A percentile compares a stretch with the other conserved stretches of the same genome.
These are phyloP conservation scores for Tetrapisispora phaffii DNA, from an alignment of 805 yeast genomes.

Conservation along the genomic window DNA sequence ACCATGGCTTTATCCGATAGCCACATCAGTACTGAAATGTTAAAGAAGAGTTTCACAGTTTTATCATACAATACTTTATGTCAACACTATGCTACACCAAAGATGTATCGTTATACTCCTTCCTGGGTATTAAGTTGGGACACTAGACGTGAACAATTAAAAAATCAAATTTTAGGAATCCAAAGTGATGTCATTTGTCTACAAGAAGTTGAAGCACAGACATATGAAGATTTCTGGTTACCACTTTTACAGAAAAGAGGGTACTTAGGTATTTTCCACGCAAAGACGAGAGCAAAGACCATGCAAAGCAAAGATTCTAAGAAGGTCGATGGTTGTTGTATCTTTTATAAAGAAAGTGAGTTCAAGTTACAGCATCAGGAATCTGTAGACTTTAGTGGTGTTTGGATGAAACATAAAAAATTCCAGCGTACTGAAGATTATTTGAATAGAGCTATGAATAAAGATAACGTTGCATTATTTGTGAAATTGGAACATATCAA, in stretches of 20 bases:
- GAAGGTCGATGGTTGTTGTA: slow-evolving; percentile 98
- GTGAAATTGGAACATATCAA: slow-evolving; percentile 61
- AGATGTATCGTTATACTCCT: slow-evolving; percentile 88
- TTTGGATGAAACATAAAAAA: slow-evolving; percentile 71
- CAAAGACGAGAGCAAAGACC: slow-evolving; percentile 86
- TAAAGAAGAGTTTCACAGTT: slow-evolving; percentile 50
- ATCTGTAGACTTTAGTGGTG: slow-evolving; percentile 71
- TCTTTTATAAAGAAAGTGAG: slow-evolving; percentile 62
- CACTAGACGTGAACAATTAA: slow-evolving; percentile 67
- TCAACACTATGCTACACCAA: slow-evolving; percentile 89
- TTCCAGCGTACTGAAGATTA: slow-evolving; percentile 90
- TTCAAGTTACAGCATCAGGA: slow-evolving; percentile 65
- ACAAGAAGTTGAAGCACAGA: slow-evolving; percentile 89
- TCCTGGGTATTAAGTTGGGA: slow-evolving; percentile 96
- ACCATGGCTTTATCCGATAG: slow-evolving; percentile 26
- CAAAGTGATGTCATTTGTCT: slow-evolving; percentile 76
- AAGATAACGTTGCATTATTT: slow-evolving; percentile 84
- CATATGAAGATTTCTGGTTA: slow-evolving; percentile 78
- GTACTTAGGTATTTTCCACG: slow-evolving; percentile 72
- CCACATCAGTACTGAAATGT: slow-evolving; percentile 15
- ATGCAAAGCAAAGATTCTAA: slow-evolving; percentile 72
- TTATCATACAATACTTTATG: slow-evolving; percentile 87
- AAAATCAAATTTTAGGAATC: slow-evolving; percentile 56
- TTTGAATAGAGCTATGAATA: slow-evolving; percentile 90
- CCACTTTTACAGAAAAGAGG: slow-evolving; percentile 66